Percentiles rank a stretch among this genome's conserved stretches.
phyloP scores from a whole-genome alignment of 306 rosid species.

The Sechiopsis laciniata region DNA sequence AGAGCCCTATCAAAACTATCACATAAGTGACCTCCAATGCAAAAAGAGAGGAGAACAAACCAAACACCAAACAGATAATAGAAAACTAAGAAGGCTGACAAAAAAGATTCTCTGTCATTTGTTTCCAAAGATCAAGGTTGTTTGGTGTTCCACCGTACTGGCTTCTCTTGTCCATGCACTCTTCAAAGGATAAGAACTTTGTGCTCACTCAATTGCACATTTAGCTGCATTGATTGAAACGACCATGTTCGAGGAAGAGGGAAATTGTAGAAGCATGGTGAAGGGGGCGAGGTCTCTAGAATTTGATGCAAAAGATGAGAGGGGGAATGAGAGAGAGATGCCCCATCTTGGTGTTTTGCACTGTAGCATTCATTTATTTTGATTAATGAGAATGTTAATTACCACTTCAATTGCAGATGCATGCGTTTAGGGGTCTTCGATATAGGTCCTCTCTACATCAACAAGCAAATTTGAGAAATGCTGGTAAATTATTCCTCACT shows the following conservation, averaged over 20 bases:
- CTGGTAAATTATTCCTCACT: slow-evolving; percentile 7
- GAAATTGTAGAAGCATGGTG: background rate
- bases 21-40: too few relatives aligned
- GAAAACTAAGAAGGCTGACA: too few relatives aligned
- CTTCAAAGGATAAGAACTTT: background rate
- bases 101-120: background rate
- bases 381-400: background rate
- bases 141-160: background rate
- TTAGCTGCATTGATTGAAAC: background rate
- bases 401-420: slow-evolving; percentile 17
- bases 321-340: background rate
- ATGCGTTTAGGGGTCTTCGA: slow-evolving; percentile 4
- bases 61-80: too few relatives aligned
- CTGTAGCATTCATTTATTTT: background rate
- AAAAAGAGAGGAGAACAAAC: too few relatives aligned
- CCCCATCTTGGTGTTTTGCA: background rate
- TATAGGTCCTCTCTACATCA: background rate
- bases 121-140: background rate
- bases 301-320: background rate
- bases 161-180: background rate
- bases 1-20: too few relatives aligned
- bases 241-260: background rate
- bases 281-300: slow-evolving; percentile 1
- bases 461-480: slow-evolving; percentile 7
- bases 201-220: slow-evolving; percentile 2